Evolutionary conservation across 352 stramenopile species (phyloP), one percentile per base, ranked within the genome.

Genomic region (Aphanomyces euteiches): DNA sequence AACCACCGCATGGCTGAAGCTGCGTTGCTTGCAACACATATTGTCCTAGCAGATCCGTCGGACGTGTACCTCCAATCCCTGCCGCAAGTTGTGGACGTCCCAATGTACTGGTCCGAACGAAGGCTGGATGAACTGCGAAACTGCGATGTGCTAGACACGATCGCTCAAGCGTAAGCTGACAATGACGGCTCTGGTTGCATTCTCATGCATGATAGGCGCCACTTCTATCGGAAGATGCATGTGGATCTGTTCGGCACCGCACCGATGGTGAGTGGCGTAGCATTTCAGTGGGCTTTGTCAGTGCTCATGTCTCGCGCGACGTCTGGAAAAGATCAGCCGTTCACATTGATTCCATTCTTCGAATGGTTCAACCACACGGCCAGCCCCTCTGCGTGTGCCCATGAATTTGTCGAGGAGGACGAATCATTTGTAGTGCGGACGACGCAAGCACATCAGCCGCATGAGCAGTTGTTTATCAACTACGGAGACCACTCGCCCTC

Each of bases 311-410:
- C 85, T 4, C 81, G 87, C 50, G 87, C 87, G 47, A 93, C 86
- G 60, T 93, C 85, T 12, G 84, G 84, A 10, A 75, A 78, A 36
- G 59, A 80, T 39, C 86, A 93, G 74, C 87, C 87, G 34, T 95
- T 95, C 77, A 80, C 85, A 21, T 78, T 95, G 15, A 88, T 92
- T 38, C 87, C 87, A 39, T 90, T 92, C 73, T 92, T 95, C 64
- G 87, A 95, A 77, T 95, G 80, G 81, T 93, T 93, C 73, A 92
- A 95, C 64, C 87, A 95, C 61, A 74, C 75, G 36, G 75, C 85
- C 54, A 76, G 77, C 19, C 77, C 82, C 84, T 92, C 63, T 37
- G 67, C 8, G 41, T 28, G 4, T 50, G 90, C 81, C 4, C 79
- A 90, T 45, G 84, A 91, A 65, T 93, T 83, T 40, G 73, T 83